Percentiles rank a stretch among this genome's conserved stretches.
Conservation (phyloP, 2,329 filamentous ascomycete genomes). For the Huntiella decipiens region DNA sequence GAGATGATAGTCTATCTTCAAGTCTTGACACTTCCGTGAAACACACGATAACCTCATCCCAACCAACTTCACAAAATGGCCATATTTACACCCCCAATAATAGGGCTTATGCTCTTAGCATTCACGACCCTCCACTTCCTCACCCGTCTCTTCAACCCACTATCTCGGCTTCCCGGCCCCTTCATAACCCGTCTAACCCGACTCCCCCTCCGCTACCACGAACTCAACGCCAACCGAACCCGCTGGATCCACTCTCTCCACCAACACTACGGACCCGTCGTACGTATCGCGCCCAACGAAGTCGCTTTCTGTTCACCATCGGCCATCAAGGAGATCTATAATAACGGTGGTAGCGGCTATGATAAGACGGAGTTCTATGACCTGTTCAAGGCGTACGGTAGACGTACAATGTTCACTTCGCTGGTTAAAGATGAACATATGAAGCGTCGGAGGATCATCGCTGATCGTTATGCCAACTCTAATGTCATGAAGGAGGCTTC, state of each 20-base stretch:
- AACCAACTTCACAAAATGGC: slow-evolving; percentile 1
- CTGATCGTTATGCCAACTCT: slow-evolving; percentile 49
- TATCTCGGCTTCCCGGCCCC: slow-evolving; percentile 29
- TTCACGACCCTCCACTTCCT: slow-evolving; percentile 15
- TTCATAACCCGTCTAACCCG: slow-evolving; percentile 29
- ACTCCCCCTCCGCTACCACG: slow-evolving; percentile 33
- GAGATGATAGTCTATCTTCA: neutral
- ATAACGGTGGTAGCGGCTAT: slow-evolving; percentile 40
- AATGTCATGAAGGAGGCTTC: slow-evolving; percentile 40
- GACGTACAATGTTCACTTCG: slow-evolving; percentile 42
- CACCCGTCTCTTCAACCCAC: slow-evolving; percentile 18
- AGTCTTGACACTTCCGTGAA: neutral
- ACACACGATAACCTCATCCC: neutral
- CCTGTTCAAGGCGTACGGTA: slow-evolving; percentile 37
- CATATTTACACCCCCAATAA: slow-evolving; percentile 16
- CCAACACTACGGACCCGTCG: slow-evolving; percentile 33
- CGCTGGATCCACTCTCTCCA: slow-evolving; percentile 39
- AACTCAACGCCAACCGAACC: slow-evolving; percentile 34
- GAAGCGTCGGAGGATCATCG: slow-evolving; percentile 41
- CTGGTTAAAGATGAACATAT: slow-evolving; percentile 42
- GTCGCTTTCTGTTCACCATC: slow-evolving; percentile 36
- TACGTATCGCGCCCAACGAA: slow-evolving; percentile 39
- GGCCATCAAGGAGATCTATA: slow-evolving; percentile 44
- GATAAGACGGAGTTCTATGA: slow-evolving; percentile 48
- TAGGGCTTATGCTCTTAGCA: slow-evolving; percentile 14